Conservation (phyloP, 352 stramenopile species). For the Phytophthora megakarya region DNA sequence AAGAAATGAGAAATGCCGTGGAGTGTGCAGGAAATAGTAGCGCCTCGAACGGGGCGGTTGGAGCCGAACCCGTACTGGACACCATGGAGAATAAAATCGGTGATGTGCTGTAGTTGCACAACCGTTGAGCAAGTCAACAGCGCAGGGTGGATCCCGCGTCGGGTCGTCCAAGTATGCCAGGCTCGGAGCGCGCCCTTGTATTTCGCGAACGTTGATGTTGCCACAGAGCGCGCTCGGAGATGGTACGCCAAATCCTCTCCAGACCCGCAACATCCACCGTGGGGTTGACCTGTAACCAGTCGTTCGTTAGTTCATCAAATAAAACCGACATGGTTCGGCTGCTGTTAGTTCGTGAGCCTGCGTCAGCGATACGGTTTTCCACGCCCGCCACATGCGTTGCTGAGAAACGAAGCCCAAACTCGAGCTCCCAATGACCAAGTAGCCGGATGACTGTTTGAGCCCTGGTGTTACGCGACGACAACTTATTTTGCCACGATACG, state of each 20-base stretch:
- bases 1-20: constrained; percentile 15
- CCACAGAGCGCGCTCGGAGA: constrained; percentile 18
- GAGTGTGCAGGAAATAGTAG: not conserved
- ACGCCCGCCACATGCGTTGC: constrained; percentile 1
- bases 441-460: constrained; percentile 9
- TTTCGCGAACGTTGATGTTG: constrained; percentile 5
- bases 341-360: constrained; percentile 4
- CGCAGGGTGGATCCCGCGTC: not conserved
- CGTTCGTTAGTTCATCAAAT: constrained; percentile 8
- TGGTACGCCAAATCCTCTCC: constrained; percentile 10
- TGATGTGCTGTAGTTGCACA: not conserved
- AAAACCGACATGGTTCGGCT: not conserved
- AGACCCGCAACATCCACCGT: not conserved
- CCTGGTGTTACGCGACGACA: constrained; percentile 7
- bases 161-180: not conserved
- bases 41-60: not conserved
- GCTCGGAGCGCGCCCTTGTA: not conserved
- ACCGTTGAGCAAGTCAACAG: not conserved
- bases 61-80: constrained; percentile 9
- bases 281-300: constrained; percentile 4
- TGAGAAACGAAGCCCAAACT: constrained; percentile 12
- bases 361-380: too few species aligned
- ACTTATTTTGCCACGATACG: constrained; percentile 15
- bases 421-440: not conserved
- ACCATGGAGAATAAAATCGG: constrained; percentile 13